Percentiles rank a stretch among this genome's conserved stretches.
These are phyloP conservation scores for Clarireedia homoeocarpa DNA, from an alignment of 2,329 filamentous ascomycete species.

Conservation along the genomic window DNA sequence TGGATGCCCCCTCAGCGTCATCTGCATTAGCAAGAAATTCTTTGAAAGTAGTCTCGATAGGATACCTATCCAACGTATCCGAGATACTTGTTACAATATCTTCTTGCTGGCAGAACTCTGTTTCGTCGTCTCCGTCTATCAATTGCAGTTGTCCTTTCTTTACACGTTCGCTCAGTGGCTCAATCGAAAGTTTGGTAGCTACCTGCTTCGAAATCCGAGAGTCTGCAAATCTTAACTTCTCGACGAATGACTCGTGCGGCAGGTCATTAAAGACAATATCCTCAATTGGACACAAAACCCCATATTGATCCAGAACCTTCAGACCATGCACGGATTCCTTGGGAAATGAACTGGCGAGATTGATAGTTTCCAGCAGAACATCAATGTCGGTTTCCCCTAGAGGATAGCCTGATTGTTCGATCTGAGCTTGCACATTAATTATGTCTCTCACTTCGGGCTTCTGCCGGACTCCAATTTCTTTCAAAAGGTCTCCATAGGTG, in stretches of 20 bases:
- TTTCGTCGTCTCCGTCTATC: conserved; percentile 22
- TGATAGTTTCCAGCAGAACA: conserved; percentile 23
- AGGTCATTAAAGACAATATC: conserved; percentile 18
- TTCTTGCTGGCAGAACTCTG: conserved; percentile 28
- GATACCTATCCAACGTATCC: conserved; percentile 29
- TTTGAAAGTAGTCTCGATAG: conserved; percentile 27
- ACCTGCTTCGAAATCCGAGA: conserved; percentile 14
- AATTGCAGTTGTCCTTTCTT: conserved; percentile 19
- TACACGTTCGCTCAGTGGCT: conserved; percentile 14
- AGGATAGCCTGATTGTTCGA: conserved; percentile 13
- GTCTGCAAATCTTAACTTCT: conserved; percentile 18
- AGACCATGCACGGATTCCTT: conserved; percentile 10
- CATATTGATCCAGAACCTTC: conserved; percentile 17
- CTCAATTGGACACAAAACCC: conserved; percentile 14
- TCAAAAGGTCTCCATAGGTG: conserved; percentile 15
- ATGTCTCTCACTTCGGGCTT: conserved; percentile 17
- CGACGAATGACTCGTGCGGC: background rate
- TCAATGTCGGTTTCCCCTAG: conserved; percentile 17
- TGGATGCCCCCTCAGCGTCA: conserved; percentile 23
- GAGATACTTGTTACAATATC: conserved; percentile 25
- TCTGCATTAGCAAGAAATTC: conserved; percentile 33
- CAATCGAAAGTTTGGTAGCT: conserved; percentile 15
- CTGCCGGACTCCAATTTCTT: conserved; percentile 15
- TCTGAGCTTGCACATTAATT: conserved; percentile 14
- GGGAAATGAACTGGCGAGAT: conserved; percentile 13